These are phyloP conservation scores for Saprolegnia parasitica DNA, from an alignment of 352 stramenopile genomes.

Conservation along the genomic window DNA sequence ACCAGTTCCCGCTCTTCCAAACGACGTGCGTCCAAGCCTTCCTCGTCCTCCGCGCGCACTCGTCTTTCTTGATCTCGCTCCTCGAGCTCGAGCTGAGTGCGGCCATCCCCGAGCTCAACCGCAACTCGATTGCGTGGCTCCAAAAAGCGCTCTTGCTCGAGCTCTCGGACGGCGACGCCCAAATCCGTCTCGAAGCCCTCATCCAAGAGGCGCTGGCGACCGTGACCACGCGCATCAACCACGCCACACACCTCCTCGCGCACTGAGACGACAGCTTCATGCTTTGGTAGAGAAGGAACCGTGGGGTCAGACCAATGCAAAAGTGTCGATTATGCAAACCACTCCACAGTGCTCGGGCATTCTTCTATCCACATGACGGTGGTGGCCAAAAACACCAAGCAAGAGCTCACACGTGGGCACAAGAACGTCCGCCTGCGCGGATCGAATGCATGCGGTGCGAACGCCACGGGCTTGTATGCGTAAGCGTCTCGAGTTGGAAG, in stretches of 20 bases:
- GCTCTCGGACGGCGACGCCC: slow-evolving; percentile 55
- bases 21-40: slow-evolving; percentile 62
- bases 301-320: no score
- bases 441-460: no score
- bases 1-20: slow-evolving; percentile 73
- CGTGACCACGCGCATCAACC: slow-evolving; percentile 77
- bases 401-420: no score
- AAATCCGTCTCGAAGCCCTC: slow-evolving; percentile 61
- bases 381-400: no score
- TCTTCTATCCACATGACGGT: no score
- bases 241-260: slow-evolving; percentile 80
- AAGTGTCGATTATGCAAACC: no score
- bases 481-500: no score
- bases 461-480: no score
- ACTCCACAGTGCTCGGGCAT: no score
- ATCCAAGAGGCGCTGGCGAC: slow-evolving; percentile 71
- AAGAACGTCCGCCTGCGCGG: no score
- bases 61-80: slow-evolving; percentile 79
- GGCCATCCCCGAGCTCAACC: slow-evolving; percentile 73
- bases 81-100: slow-evolving; percentile 71
- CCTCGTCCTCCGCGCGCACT: slow-evolving; percentile 60
- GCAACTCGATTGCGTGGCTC: slow-evolving; percentile 73
- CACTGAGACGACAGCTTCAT: slow-evolving; percentile 36
- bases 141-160: slow-evolving; percentile 77
- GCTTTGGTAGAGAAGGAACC: background rate